phyloP scores from a whole-genome alignment of 345 rosid species.

The Eucalyptus curtisii region DNA sequence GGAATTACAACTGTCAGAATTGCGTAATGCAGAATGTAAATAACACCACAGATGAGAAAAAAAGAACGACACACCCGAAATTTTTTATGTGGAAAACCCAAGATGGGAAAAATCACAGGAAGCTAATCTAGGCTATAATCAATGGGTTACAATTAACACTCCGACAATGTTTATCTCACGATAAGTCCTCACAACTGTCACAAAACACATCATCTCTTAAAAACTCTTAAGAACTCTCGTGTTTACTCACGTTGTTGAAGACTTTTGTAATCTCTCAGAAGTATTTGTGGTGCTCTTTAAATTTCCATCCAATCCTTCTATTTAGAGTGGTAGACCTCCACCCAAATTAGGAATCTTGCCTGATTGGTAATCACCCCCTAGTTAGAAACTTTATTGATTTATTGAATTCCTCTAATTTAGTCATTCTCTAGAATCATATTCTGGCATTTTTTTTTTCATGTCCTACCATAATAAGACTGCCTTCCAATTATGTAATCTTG shows the following conservation, averaged over 20 bases:
- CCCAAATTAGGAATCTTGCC: not conserved
- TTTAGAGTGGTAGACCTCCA: not conserved
- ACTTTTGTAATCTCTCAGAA: not conserved
- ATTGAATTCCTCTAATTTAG: not conserved
- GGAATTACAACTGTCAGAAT: not conserved
- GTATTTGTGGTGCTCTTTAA: not conserved
- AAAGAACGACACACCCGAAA: accelerated
- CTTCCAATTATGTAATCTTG: not conserved
- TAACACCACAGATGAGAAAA: not conserved
- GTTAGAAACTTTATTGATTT: not conserved
- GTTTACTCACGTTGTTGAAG: not conserved
- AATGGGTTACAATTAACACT: not conserved
- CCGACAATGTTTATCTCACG: accelerated
- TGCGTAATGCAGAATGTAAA: not conserved
- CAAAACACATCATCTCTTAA: not conserved
- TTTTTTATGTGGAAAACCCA: not conserved
- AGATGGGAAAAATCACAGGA: not conserved
- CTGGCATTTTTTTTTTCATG: accelerated
- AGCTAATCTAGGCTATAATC: not conserved
- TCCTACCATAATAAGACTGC: not conserved
- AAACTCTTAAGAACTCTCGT: not conserved
- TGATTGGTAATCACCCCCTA: not conserved
- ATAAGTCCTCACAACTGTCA: not conserved
- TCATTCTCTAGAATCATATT: not conserved
- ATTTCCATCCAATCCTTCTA: not conserved